Evolutionary conservation across 2,329 filamentous ascomycete genomes (phyloP).

Genomic region (Fusarium sp.): DNA sequence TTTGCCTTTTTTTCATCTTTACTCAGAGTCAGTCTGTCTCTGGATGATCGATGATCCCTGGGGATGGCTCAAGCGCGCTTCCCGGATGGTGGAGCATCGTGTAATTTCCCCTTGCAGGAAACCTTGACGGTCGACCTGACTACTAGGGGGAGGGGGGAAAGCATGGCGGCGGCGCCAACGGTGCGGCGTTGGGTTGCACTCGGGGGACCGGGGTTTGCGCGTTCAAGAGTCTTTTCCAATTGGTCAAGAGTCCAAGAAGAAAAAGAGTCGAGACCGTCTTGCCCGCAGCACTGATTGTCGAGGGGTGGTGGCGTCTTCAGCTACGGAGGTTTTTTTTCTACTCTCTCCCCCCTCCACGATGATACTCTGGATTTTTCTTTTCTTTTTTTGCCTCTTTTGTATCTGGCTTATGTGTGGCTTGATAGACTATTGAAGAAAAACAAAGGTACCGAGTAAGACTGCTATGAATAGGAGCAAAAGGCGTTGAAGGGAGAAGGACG

Average conservation of each 20-base stretch:
- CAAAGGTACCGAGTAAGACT: not conserved
- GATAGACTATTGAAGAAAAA: constrained; percentile 13
- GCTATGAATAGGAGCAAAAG: not conserved
- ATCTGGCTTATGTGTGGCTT: constrained; percentile 20
- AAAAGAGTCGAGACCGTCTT: constrained; percentile 8
- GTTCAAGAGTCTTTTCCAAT: not conserved
- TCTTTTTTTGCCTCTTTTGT: not conserved
- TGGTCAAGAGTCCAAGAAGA: not conserved
- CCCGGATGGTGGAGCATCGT: constrained; percentile 6
- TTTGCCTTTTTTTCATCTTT: not conserved
- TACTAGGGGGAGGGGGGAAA: not conserved
- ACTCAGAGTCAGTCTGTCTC: not conserved
- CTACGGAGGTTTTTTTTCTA: not conserved
- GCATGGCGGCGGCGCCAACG: constrained; percentile 41
- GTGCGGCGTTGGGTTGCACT: constrained; percentile 37
- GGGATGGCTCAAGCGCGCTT: not conserved
- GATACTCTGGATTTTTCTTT: not conserved
- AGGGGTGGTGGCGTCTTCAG: not conserved
- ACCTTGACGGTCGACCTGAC: constrained; percentile 38
- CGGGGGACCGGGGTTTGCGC: constrained; percentile 11
- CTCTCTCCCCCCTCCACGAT: not conserved
- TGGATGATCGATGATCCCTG: not conserved
- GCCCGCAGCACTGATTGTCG: not conserved
- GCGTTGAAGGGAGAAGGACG: not conserved
- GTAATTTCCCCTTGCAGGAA: constrained; percentile 43